Evolutionary conservation across 2,329 filamentous ascomycete species (phyloP).

Genomic region (Sporothrix phasma): DNA sequence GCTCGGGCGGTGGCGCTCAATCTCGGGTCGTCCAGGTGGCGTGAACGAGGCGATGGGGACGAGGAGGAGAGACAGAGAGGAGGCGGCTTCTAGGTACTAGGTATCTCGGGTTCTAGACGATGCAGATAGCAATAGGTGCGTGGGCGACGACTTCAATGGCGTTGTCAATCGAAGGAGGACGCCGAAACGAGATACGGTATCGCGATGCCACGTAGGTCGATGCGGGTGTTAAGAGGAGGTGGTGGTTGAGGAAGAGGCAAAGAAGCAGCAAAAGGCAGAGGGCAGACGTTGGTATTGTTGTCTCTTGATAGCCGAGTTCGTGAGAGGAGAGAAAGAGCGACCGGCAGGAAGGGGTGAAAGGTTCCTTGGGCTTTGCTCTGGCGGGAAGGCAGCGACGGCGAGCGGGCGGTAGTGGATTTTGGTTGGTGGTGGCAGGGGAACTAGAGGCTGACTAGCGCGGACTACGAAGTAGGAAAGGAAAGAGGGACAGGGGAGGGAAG

Average conservation of each 20-base stretch:
- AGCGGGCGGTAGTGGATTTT: conserved; percentile 2
- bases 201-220: not conserved
- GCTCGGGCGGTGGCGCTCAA: not conserved
- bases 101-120: no score
- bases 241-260: not conserved
- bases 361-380: conserved; percentile 4
- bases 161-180: not conserved
- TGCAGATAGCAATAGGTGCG: not conserved
- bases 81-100: not conserved
- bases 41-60: not conserved
- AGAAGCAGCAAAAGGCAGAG: no score
- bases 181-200: not conserved
- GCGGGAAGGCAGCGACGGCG: conserved; percentile 4
- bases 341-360: not conserved
- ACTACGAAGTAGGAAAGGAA: not conserved
- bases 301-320: conserved; percentile 1
- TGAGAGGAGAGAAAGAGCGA: conserved; percentile 2
- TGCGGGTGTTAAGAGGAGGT: not conserved
- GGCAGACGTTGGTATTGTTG: not conserved
- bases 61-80: not conserved
- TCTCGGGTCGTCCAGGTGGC: not conserved
- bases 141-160: not conserved
- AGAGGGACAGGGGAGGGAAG: not conserved
- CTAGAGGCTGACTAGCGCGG: no score
- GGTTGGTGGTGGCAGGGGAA: conserved; percentile 6